These are phyloP conservation scores for Morella rubra DNA, from an alignment of 306 rosid genomes.

Conservation along the genomic window DNA sequence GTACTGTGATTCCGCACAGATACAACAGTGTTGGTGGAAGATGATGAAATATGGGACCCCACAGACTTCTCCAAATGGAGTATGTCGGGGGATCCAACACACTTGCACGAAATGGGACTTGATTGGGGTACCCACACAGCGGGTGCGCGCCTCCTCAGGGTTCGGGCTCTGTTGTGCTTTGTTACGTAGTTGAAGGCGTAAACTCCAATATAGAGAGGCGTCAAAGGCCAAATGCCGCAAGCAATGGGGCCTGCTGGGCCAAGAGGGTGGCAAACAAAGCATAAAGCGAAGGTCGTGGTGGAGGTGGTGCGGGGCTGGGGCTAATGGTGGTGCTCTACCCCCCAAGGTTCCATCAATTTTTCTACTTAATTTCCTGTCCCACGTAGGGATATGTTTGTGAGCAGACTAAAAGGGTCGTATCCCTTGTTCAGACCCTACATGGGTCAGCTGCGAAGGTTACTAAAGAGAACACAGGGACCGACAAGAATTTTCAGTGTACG, in stretches of 20 bases:
- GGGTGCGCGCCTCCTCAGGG: not conserved
- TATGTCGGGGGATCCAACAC: not conserved
- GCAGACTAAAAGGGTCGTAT: too few species aligned
- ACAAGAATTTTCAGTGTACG: too few species aligned
- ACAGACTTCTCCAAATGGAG: not conserved
- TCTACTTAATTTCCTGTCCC: too few species aligned
- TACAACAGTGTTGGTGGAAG: not conserved
- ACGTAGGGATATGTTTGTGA: too few species aligned
- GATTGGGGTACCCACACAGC: not conserved
- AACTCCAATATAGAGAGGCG: not conserved
- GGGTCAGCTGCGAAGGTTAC: too few species aligned
- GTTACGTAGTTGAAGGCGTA: not conserved
- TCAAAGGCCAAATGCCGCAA: constrained; percentile 8
- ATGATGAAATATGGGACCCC: constrained; percentile 1
- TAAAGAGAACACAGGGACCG: too few species aligned
- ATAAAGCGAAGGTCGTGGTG: not conserved
- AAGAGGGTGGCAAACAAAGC: constrained; percentile 17
- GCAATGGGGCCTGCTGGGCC: constrained; percentile 22
- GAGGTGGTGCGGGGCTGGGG: not conserved
- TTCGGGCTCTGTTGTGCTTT: not conserved
- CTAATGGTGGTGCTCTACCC: not conserved
- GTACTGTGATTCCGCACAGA: not conserved
- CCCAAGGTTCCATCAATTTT: not conserved
- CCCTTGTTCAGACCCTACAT: too few species aligned
- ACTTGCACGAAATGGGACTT: not conserved